phyloP scores from a whole-genome alignment of 2,329 filamentous ascomycete species.

The Nigrospora oryzae region DNA sequence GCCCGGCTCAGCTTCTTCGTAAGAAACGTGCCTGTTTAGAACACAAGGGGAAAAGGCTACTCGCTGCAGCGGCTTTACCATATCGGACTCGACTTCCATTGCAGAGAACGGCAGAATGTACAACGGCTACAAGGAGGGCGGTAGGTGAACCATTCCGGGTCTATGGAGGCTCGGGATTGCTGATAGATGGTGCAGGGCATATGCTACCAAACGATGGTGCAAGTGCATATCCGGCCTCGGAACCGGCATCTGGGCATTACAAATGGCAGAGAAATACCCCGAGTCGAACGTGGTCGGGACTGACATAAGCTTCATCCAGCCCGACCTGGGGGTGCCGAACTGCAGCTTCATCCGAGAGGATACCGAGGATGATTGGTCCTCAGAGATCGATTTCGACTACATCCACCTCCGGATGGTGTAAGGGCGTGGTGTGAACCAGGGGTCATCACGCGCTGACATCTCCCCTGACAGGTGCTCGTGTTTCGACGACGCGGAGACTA shows the following conservation, averaged over 20 bases:
- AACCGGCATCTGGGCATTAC: not conserved
- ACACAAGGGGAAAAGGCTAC: too few relatives aligned
- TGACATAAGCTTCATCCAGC: constrained; percentile 1
- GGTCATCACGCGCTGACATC: not conserved
- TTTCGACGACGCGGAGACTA: not conserved
- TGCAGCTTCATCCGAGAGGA: constrained; percentile 1
- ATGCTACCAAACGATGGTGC: too few relatives aligned
- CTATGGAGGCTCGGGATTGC: too few relatives aligned
- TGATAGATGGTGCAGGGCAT: too few relatives aligned
- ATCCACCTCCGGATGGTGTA: not conserved
- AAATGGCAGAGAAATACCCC: not conserved
- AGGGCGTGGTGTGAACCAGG: not conserved
- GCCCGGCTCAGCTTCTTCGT: too few relatives aligned
- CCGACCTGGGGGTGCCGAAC: not conserved
- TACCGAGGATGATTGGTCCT: not conserved
- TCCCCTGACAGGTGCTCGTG: not conserved
- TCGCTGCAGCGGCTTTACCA: too few relatives aligned
- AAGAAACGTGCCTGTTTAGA: too few relatives aligned
- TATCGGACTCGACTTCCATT: too few relatives aligned
- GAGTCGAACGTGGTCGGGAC: not conserved
- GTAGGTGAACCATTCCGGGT: too few relatives aligned
- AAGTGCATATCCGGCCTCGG: not conserved
- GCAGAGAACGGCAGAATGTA: too few relatives aligned
- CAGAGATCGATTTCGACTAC: not conserved
- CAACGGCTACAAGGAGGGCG: too few relatives aligned